These are phyloP conservation scores for Populus davidiana DNA, from an alignment of 345 rosid genomes.

Conservation along the genomic window DNA sequence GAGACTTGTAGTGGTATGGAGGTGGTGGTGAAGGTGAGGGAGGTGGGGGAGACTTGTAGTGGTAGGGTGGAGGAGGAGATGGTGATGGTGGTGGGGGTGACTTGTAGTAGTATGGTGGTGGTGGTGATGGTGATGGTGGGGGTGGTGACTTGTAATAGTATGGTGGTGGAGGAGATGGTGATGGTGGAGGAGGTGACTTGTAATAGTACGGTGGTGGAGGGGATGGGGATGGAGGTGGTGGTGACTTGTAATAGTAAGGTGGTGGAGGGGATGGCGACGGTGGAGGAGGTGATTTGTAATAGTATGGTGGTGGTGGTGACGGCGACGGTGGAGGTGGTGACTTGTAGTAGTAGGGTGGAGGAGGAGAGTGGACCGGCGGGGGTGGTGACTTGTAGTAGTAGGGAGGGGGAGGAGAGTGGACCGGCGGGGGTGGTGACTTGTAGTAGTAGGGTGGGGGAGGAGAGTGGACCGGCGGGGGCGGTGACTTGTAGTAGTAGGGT, in stretches of 20 bases:
- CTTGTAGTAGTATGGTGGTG: background rate
- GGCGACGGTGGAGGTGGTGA: background rate
- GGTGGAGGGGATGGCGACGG: background rate
- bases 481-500: too few species aligned
- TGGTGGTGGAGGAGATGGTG: background rate
- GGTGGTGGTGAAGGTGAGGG: conserved; percentile 2
- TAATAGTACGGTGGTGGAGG: background rate
- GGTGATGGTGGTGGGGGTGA: conserved; percentile 5
- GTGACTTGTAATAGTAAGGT: background rate
- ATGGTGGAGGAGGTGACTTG: background rate
- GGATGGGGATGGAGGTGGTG: background rate
- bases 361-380: too few species aligned
- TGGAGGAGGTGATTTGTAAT: background rate
- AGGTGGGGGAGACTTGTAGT: conserved; percentile 7
- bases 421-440: too few species aligned
- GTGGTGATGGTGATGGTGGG: background rate
- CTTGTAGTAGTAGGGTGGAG: background rate
- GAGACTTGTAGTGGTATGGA: conserved; percentile 7
- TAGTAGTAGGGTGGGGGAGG: too few species aligned
- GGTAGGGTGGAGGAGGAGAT: conserved; percentile 7
- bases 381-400: too few species aligned
- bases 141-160: background rate
- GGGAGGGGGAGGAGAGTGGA: too few species aligned
- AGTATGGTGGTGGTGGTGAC: conserved; percentile 6
- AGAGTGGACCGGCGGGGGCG: too few species aligned